These are phyloP conservation scores for Schizosaccharomyces octosporus DNA, from an alignment of 805 yeast species.

Conservation along the genomic window DNA sequence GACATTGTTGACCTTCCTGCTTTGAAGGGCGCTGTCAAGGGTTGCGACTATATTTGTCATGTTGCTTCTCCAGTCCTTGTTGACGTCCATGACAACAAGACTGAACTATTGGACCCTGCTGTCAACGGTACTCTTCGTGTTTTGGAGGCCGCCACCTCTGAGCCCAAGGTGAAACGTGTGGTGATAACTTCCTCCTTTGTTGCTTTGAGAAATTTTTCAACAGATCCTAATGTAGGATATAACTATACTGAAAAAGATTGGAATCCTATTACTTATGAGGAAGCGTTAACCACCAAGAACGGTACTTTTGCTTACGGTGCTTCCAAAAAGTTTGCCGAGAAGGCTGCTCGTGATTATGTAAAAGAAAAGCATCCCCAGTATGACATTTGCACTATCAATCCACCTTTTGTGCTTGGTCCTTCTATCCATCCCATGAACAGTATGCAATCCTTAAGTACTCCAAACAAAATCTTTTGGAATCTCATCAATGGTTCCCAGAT, in stretches of 20 bases:
- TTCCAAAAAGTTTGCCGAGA: slow-evolving; percentile 33
- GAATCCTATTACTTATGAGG: slow-evolving; percentile 16
- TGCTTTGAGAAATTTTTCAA: slow-evolving; percentile 15
- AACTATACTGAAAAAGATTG: slow-evolving; percentile 16
- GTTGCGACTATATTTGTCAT: slow-evolving; percentile 16
- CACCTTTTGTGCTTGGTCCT: slow-evolving; percentile 12
- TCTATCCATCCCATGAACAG: slow-evolving; percentile 9
- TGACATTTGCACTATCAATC: slow-evolving; percentile 8
- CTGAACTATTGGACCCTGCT: slow-evolving; percentile 26
- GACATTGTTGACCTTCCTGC: slow-evolving; percentile 18
- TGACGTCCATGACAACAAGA: slow-evolving; percentile 16
- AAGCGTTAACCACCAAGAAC: slow-evolving; percentile 5
- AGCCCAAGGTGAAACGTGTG: slow-evolving; percentile 20
- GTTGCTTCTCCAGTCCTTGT: slow-evolving; percentile 19
- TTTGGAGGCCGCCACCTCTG: slow-evolving; percentile 17
- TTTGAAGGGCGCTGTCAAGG: slow-evolving; percentile 23
- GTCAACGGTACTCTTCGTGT: slow-evolving; percentile 23
- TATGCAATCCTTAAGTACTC: slow-evolving; percentile 12
- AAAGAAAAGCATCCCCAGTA: slow-evolving; percentile 12
- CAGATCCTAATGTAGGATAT: slow-evolving; percentile 6
- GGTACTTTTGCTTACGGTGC: slow-evolving; percentile 10
- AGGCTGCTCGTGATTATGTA: slow-evolving; percentile 30
- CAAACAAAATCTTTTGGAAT: slow-evolving; percentile 14
- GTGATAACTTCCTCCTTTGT: slow-evolving; percentile 34
- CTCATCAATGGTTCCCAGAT: slow-evolving; percentile 9